A percentile compares a stretch with the other conserved stretches of the same genome.
These are phyloP conservation scores for Choiromyces venosus DNA, from an alignment of 495 filamentous ascomycete genomes.

Conservation along the genomic window DNA sequence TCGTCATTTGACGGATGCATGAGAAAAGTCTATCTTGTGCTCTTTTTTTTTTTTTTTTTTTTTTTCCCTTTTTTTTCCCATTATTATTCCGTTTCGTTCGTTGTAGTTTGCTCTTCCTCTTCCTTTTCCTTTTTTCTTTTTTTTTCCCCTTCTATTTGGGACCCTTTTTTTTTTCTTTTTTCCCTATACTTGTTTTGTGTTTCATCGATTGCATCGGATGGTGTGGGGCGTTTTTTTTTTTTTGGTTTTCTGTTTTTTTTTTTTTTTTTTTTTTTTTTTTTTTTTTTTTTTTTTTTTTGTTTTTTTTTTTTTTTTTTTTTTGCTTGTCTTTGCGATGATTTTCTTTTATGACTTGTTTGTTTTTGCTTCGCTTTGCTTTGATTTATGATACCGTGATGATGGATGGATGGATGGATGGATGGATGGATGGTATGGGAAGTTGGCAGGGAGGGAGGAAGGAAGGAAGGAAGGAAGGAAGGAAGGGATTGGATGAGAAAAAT, in stretches of 20 bases:
- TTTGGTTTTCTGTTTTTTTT: background rate
- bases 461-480: background rate
- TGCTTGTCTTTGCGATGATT: background rate
- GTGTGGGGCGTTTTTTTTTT: background rate
- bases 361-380: background rate
- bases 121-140: conserved; percentile 2
- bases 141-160: conserved; percentile 23
- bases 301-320: conserved; percentile 7
- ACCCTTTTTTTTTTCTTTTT: conserved; percentile 7
- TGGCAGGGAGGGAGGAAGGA: background rate
- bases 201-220: conserved; percentile 1
- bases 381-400: conserved; percentile 34
- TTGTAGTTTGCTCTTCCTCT: background rate
- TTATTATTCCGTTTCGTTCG: background rate
- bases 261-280: conserved; percentile 1
- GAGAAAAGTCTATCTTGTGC: background rate
- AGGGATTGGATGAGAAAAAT: background rate
- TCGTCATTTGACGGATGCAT: conserved; percentile 6
- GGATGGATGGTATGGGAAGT: conserved; percentile 15
- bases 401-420: conserved; percentile 22
- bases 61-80: background rate
- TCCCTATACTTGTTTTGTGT: background rate
- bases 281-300: conserved; percentile 4
- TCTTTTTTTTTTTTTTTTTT: background rate
- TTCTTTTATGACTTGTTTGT: background rate